A percentile compares a stretch with the other conserved stretches of the same genome.
Conservation (phyloP, 2,329 filamentous ascomycete species). For the Juglanconis sp. region DNA sequence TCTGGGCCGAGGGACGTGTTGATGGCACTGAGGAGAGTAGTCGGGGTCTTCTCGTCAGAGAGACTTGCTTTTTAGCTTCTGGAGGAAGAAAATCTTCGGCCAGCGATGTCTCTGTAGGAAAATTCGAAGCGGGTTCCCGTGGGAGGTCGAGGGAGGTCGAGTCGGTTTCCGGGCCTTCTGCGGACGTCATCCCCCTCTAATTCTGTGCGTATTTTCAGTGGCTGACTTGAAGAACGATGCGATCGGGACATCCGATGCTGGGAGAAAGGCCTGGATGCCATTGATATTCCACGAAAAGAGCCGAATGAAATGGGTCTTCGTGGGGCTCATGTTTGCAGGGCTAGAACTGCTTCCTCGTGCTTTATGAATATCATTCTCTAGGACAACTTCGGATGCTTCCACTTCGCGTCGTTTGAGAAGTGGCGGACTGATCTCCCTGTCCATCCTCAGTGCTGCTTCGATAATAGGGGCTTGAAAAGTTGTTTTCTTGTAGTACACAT, state of each 20-base stretch:
- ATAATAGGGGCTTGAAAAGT: not conserved
- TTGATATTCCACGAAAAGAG: slow-evolving; percentile 28
- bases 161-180: too few relatives aligned
- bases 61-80: slow-evolving; percentile 24
- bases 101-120: slow-evolving; percentile 25
- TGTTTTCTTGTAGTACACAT: too few relatives aligned
- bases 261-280: slow-evolving; percentile 23
- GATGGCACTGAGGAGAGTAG: slow-evolving; percentile 18
- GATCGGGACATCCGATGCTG: slow-evolving; percentile 19
- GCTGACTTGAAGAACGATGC: slow-evolving; percentile 25
- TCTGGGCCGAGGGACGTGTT: slow-evolving; percentile 18
- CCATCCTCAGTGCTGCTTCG: not conserved
- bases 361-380: too few relatives aligned
- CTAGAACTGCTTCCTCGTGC: not conserved
- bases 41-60: slow-evolving; percentile 12
- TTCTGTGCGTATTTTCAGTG: too few relatives aligned
- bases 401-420: slow-evolving; percentile 8
- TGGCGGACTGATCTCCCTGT: slow-evolving; percentile 11
- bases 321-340: too few relatives aligned
- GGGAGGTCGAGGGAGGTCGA: too few relatives aligned
- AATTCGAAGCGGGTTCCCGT: slow-evolving; percentile 15
- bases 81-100: slow-evolving; percentile 26
- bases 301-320: slow-evolving; percentile 16
- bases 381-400: not conserved
- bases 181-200: too few relatives aligned